phyloP scores from a whole-genome alignment of 139 green algal species.

The Micractinium sp. region DNA sequence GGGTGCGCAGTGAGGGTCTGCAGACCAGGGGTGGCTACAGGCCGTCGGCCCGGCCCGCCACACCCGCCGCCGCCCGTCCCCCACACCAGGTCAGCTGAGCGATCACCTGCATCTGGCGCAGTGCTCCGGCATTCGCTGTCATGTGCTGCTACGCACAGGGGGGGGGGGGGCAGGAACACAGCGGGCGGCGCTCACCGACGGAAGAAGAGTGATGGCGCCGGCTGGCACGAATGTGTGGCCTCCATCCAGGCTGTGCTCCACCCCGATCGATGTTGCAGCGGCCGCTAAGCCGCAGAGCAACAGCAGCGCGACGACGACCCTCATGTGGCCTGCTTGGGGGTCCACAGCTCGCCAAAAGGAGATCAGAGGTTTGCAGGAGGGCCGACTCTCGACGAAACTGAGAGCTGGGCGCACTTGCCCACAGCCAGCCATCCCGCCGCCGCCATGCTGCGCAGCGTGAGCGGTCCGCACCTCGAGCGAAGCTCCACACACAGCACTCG shows the following conservation, averaged over 20 bases:
- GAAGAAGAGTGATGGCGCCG: not conserved
- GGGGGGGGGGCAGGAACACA: not conserved
- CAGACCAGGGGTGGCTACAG: not conserved
- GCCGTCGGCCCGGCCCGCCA: not conserved
- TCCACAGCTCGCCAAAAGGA: no score
- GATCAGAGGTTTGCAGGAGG: no score
- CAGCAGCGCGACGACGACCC: not conserved
- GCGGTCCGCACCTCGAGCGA: no score
- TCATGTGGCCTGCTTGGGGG: no score
- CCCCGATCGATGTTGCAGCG: not conserved
- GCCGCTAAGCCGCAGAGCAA: not conserved
- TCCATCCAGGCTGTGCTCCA: conserved; percentile 25
- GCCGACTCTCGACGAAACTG: no score
- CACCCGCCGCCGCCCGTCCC: not conserved
- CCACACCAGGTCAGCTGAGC: not conserved
- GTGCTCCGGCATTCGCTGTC: not conserved
- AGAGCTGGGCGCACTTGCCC: no score
- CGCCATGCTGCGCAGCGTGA: no score
- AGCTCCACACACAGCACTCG: no score
- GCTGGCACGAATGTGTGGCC: not conserved
- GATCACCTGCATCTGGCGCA: not conserved
- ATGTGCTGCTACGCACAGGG: no score
- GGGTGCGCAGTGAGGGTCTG: not conserved
- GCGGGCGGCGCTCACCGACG: no score
- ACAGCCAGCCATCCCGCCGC: no score